phyloP scores from a whole-genome alignment of 805 yeast genomes.

The Starmerella bombi region DNA sequence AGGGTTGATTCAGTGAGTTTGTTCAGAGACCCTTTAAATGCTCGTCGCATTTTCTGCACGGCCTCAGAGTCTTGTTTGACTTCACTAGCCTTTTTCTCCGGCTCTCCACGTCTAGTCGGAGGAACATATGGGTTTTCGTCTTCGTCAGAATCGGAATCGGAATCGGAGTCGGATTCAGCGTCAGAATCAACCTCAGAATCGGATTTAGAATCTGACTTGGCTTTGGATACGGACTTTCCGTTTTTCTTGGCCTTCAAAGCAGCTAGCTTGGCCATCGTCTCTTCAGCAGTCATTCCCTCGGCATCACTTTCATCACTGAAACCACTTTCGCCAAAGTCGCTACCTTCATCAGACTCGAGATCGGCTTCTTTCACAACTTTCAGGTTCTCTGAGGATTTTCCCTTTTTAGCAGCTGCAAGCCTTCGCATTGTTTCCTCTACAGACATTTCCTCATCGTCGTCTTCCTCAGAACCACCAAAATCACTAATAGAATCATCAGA shows the following conservation, averaged over 20 bases:
- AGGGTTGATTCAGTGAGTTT: conserved; percentile 82
- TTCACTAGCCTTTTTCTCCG: conserved; percentile 31
- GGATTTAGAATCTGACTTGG: too few relatives aligned
- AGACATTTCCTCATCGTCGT: conserved; percentile 10
- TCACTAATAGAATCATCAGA: background rate
- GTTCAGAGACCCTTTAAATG: conserved; percentile 73
- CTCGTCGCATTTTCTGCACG: conserved; percentile 34
- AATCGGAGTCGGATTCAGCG: conserved; percentile 14
- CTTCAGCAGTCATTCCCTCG: conserved; percentile 20
- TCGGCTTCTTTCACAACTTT: background rate
- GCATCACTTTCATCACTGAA: conserved; percentile 6
- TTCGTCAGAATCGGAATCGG: conserved; percentile 14
- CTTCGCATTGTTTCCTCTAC: conserved; percentile 19
- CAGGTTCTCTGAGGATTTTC: background rate
- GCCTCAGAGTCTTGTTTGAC: conserved; percentile 31
- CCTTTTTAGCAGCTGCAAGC: conserved; percentile 13
- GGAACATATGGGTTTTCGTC: conserved; percentile 52
- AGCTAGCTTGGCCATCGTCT: conserved; percentile 21
- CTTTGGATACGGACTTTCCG: too few relatives aligned
- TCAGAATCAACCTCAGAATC: conserved; percentile 12
- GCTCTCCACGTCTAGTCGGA: conserved; percentile 59
- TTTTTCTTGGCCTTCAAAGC: conserved; percentile 6
- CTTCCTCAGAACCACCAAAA: background rate
- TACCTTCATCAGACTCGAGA: conserved; percentile 13
- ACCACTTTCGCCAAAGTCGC: conserved; percentile 9